Percentiles rank a stretch among this genome's conserved stretches.
phyloP scores from a whole-genome alignment of 257 asterid species.

The Solanum piurae region DNA sequence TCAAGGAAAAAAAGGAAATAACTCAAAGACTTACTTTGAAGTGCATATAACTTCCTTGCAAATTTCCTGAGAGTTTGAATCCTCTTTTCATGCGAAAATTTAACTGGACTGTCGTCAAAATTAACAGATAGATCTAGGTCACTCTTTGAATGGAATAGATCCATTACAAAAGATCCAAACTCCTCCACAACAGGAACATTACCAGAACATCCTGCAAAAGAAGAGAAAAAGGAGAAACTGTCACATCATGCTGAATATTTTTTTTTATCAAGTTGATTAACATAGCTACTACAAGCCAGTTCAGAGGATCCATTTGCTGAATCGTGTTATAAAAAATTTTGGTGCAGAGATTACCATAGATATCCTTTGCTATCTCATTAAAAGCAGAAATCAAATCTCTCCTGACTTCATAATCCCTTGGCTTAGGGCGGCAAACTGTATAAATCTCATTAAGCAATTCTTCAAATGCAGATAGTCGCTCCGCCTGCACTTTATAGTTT shows the following conservation, averaged over 20 bases:
- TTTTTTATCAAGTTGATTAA: neutral
- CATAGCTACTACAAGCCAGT: neutral
- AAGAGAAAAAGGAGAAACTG: neutral
- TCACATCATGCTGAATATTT: neutral
- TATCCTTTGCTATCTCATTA: conserved; percentile 70
- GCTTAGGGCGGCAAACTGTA: conserved; percentile 46
- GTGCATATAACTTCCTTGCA: conserved; percentile 69
- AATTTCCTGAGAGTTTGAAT: conserved; percentile 72
- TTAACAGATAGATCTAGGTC: conserved; percentile 87
- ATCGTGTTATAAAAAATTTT: neutral
- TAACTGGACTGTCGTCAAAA: conserved; percentile 28
- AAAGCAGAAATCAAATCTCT: conserved; percentile 56
- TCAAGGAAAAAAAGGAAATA: neutral
- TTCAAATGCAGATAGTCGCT: conserved; percentile 33
- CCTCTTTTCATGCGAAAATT: conserved; percentile 61
- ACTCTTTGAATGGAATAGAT: conserved; percentile 65
- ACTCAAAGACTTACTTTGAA: conserved; percentile 44
- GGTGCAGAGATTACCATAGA: conserved; percentile 41
- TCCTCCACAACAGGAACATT: conserved; percentile 70
- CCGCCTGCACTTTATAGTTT: conserved; percentile 29
- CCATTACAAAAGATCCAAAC: conserved; percentile 93
- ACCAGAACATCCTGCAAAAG: conserved; percentile 37
- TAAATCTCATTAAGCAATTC: conserved; percentile 53
- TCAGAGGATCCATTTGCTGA: neutral
- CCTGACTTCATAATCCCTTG: conserved; percentile 53